Evolutionary conservation across 2,329 filamentous ascomycete genomes (phyloP), one percentile per base, ranked within the genome.

Genomic region (Venturiaceae sp.): DNA sequence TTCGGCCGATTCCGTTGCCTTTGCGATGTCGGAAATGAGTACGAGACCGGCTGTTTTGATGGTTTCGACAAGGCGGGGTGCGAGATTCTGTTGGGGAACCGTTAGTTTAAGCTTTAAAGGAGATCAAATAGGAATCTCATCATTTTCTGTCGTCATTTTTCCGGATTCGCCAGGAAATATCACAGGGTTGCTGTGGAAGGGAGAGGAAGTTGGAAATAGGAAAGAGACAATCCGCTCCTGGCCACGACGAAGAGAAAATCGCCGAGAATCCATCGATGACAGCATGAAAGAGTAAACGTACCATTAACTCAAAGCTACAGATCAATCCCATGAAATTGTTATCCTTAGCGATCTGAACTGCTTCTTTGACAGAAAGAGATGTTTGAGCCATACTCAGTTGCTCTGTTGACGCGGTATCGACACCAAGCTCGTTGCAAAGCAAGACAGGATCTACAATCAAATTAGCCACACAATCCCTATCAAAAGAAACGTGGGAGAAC

Each of bases 271-370:
- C 26, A 28, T 14, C 14, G 37, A 39, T 50, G 34, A 47, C 39
- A 19, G 16, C n/a, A 28, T 7, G 21, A 6, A 46, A 23, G 30
- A 19, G 2, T 6, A 7, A 58, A 80, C 86, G 67, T 80, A 95
- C 90, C 77, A 99, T 73, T 63, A 99, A 78, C 64, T 87, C 83
- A 33, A 90, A 92, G 65, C 86, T 91, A 74, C 92, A 96, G 61
- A 97, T 89, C 67, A 99, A 72, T 3, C 94, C 94, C 94, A 99
- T 99, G 64, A 99, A 90, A 70, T 99, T 99, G 71, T 99, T 99
- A 69, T 86, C 89, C 72, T 95, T 88, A 23, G 92, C 92, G 68
- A 95, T 90, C 63, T 92, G 83, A 14, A 96, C 94, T 4, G 90
- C 90, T 71, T 99, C 92, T 75, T 97, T 99, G 64, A 97, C 90